These are phyloP conservation scores for Lactarius evosmus DNA, from an alignment of 768 basidiomycete genomes.

Conservation along the genomic window DNA sequence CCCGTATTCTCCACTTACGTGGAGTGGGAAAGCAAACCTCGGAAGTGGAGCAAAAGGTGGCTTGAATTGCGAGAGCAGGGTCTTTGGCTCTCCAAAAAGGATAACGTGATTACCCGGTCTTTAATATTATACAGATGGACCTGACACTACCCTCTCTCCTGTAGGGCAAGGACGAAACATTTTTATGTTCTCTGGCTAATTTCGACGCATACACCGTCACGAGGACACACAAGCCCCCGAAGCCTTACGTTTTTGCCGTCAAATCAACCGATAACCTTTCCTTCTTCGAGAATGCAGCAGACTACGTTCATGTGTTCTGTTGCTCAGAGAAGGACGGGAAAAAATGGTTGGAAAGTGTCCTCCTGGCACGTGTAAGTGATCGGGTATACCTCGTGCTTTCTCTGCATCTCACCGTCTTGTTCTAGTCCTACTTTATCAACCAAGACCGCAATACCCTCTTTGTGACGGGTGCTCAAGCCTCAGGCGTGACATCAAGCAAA, in stretches of 20 bases:
- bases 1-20: slow-evolving; percentile 59
- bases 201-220: slow-evolving; percentile 87
- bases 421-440: slow-evolving; percentile 75
- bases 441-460: slow-evolving; percentile 75
- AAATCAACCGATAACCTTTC: slow-evolving; percentile 86
- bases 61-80: slow-evolving; percentile 83
- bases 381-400: neutral
- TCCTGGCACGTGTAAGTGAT: slow-evolving; percentile 72
- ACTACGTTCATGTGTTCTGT: slow-evolving; percentile 86
- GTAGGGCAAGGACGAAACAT: slow-evolving; percentile 80
- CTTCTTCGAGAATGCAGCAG: slow-evolving; percentile 81
- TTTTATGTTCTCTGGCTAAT: slow-evolving; percentile 81
- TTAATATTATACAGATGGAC: neutral
- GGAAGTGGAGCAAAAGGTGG: slow-evolving; percentile 95
- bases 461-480: slow-evolving; percentile 35
- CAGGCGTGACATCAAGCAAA: slow-evolving; percentile 32
- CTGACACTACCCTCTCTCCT: slow-evolving; percentile 12
- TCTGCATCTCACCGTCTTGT: neutral
- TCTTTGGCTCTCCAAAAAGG: slow-evolving; percentile 85
- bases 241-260: slow-evolving; percentile 78
- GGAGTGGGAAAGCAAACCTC: slow-evolving; percentile 86
- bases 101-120: slow-evolving; percentile 54
- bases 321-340: slow-evolving; percentile 71
- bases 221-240: slow-evolving; percentile 75
- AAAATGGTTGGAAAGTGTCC: slow-evolving; percentile 75